Percentiles rank a stretch among this genome's conserved stretches.
These are phyloP conservation scores for Parafenestella ontariensis DNA, from an alignment of 2,329 filamentous ascomycete species.

Conservation along the genomic window DNA sequence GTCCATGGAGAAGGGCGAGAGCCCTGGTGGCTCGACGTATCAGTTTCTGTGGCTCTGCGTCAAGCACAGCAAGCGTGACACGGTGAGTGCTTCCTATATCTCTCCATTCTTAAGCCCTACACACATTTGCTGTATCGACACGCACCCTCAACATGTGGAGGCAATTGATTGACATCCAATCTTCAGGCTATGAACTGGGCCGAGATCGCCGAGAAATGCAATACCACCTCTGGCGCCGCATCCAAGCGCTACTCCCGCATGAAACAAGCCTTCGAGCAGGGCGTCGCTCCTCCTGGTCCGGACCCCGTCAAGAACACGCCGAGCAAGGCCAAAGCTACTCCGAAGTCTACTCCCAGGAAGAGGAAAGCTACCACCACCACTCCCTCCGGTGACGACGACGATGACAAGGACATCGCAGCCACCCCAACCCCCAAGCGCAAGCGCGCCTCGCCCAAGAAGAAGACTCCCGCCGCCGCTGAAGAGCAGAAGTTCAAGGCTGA, in stretches of 20 bases:
- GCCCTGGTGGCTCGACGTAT: constrained; percentile 17
- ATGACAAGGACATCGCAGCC: neutral
- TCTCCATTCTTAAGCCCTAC: neutral
- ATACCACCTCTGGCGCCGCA: constrained; percentile 40
- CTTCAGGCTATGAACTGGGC: constrained; percentile 33
- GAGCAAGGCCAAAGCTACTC: constrained; percentile 5
- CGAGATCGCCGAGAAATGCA: constrained; percentile 33
- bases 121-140: no score
- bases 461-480: neutral
- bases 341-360: constrained; percentile 11
- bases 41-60: constrained; percentile 40
- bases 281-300: constrained; percentile 9
- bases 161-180: constrained; percentile 1
- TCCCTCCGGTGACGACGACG: neutral
- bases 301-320: neutral
- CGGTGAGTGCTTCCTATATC: constrained; percentile 21
- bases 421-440: neutral
- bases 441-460: neutral
- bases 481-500: constrained; percentile 6
- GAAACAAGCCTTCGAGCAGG: constrained; percentile 38
- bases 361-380: neutral
- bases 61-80: constrained; percentile 33
- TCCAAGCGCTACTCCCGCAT: constrained; percentile 44
- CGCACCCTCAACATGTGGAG: neutral
- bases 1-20: constrained; percentile 29